These are phyloP conservation scores for Chrysoporthe cubensis DNA, from an alignment of 2,329 filamentous ascomycete genomes.

Conservation along the genomic window DNA sequence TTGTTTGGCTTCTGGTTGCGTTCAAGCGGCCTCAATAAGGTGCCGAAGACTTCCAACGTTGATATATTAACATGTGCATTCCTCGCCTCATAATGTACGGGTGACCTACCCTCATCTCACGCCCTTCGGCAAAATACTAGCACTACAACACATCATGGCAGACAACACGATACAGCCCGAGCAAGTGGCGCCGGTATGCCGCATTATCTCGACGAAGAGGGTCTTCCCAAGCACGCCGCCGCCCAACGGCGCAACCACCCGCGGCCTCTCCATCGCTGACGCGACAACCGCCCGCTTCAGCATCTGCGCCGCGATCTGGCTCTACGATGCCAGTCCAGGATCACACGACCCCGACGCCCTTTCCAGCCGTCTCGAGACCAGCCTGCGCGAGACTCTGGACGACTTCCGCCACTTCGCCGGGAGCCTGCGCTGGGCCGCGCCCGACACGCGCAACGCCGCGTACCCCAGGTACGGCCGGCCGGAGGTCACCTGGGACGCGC, in stretches of 20 bases:
- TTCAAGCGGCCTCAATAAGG: not conserved
- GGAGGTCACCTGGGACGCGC: slow-evolving; percentile 41
- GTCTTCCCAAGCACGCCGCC: slow-evolving; percentile 17
- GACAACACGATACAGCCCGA: not conserved
- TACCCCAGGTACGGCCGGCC: slow-evolving; percentile 40
- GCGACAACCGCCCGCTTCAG: slow-evolving; percentile 46
- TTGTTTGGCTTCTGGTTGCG: not conserved
- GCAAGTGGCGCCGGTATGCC: not conserved
- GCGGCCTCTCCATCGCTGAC: slow-evolving; percentile 47
- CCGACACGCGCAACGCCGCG: slow-evolving; percentile 31
- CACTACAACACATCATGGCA: not conserved
- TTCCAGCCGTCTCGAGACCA: slow-evolving; percentile 26
- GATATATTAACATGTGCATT: too few species aligned
- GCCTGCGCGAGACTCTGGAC: slow-evolving; percentile 42
- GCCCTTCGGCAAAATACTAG: not conserved
- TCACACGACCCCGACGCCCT: slow-evolving; percentile 1
- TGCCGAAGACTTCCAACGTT: too few species aligned
- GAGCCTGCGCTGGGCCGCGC: slow-evolving; percentile 43
- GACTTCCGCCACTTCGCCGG: slow-evolving; percentile 49
- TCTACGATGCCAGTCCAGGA: slow-evolving; percentile 40
- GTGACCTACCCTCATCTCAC: too few species aligned
- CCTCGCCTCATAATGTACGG: too few species aligned
- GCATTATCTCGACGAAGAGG: slow-evolving; percentile 14
- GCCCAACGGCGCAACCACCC: slow-evolving; percentile 21
- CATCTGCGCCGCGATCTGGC: slow-evolving; percentile 48